These are phyloP conservation scores for Kluyveromyces dobzhanskii DNA, from an alignment of 805 yeast genomes.

Conservation along the genomic window DNA sequence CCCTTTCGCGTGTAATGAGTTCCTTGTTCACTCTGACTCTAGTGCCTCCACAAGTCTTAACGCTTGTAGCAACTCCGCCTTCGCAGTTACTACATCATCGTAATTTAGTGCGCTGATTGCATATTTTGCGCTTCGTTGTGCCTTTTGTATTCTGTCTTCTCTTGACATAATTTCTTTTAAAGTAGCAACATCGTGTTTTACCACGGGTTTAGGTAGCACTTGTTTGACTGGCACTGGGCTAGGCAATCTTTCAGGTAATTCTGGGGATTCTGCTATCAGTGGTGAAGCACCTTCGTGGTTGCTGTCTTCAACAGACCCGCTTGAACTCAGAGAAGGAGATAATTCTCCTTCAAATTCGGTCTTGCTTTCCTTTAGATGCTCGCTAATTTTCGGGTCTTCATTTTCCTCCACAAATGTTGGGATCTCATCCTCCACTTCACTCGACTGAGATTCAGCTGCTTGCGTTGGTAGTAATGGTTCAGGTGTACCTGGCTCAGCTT, in stretches of 20 bases:
- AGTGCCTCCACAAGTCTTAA: constrained; percentile 32
- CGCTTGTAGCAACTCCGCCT: constrained; percentile 48
- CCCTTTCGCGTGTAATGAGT: too few relatives aligned
- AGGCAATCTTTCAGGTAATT: not conserved
- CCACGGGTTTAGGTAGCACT: not conserved
- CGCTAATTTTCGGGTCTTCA: constrained; percentile 4
- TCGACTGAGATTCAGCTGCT: too few relatives aligned
- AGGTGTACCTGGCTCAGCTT: too few relatives aligned
- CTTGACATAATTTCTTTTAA: constrained; percentile 42
- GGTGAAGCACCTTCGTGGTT: too few relatives aligned
- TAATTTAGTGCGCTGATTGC: constrained; percentile 75
- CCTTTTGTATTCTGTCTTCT: constrained; percentile 47
- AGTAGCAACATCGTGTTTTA: constrained; percentile 21
- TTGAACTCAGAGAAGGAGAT: too few relatives aligned
- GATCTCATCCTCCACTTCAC: too few relatives aligned
- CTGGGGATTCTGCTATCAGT: too few relatives aligned
- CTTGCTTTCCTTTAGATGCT: too few relatives aligned
- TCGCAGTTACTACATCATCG: constrained; percentile 65
- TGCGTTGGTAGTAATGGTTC: too few relatives aligned
- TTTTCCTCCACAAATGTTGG: not conserved
- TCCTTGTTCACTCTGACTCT: not conserved
- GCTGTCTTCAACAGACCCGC: not conserved
- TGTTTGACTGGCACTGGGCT: not conserved
- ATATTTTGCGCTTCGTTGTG: constrained; percentile 64
- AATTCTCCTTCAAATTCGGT: too few relatives aligned